These are phyloP conservation scores for Grammothele lineata DNA, from an alignment of 768 basidiomycete species.

Conservation along the genomic window DNA sequence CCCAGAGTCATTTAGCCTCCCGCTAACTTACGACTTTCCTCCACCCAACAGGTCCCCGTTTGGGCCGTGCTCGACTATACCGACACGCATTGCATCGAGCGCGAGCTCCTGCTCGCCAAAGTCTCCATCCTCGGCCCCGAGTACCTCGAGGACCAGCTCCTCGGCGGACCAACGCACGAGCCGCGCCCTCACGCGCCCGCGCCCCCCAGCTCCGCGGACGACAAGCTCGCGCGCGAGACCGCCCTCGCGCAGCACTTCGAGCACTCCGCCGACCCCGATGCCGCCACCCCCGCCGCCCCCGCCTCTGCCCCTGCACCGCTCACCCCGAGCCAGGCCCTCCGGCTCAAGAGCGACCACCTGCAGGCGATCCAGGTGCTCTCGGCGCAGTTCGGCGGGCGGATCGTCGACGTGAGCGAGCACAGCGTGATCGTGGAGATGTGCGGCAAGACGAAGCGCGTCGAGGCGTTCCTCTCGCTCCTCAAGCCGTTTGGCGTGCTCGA, in stretches of 20 bases:
- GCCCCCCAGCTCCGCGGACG: slow-evolving; percentile 23
- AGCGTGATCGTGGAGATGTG: slow-evolving; percentile 93
- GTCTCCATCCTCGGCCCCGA: slow-evolving; percentile 97
- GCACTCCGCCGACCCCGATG: slow-evolving; percentile 37
- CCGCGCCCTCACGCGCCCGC: slow-evolving; percentile 37
- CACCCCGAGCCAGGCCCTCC: slow-evolving; percentile 74
- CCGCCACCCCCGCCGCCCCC: slow-evolving; percentile 7
- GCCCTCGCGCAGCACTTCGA: slow-evolving; percentile 78
- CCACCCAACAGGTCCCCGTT: slow-evolving; percentile 97
- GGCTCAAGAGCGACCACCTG: slow-evolving; percentile 84
- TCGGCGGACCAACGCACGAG: slow-evolving; percentile 80
- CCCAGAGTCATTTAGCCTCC: too few relatives aligned
- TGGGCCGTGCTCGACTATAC: slow-evolving; percentile 99
- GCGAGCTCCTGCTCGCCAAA: slow-evolving; percentile 93
- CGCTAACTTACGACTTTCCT: too few relatives aligned
- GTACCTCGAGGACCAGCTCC: slow-evolving; percentile 89
- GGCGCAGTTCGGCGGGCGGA: slow-evolving; percentile 84
- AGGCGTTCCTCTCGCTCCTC: slow-evolving; percentile 87
- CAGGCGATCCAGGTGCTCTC: slow-evolving; percentile 84
- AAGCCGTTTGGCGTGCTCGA: slow-evolving; percentile 96
- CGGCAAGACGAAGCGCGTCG: slow-evolving; percentile 86
- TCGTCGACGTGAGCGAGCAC: slow-evolving; percentile 94
- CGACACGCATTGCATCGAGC: slow-evolving; percentile 82
- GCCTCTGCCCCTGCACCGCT: slow-evolving; percentile 31
- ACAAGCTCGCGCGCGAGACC: slow-evolving; percentile 67